phyloP scores from a whole-genome alignment of 768 basidiomycete genomes.

The Piloderma croceum region DNA sequence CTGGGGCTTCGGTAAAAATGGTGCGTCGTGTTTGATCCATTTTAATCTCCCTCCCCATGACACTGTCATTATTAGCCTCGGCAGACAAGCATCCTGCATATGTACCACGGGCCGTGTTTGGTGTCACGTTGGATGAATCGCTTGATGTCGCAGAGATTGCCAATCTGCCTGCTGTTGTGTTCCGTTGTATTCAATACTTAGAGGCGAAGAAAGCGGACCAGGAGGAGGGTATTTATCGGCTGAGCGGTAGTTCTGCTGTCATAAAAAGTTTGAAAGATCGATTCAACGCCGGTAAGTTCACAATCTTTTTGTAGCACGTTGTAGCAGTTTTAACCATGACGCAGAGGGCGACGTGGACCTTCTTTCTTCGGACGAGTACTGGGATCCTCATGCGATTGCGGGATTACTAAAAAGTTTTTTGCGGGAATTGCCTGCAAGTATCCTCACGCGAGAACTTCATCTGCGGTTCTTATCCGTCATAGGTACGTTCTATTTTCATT shows the following conservation, averaged over 20 bases:
- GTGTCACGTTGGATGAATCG: slow-evolving; percentile 80
- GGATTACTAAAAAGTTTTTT: slow-evolving; percentile 91
- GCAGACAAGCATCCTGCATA: slow-evolving; percentile 35
- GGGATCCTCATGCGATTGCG: slow-evolving; percentile 97
- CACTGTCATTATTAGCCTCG: too few species aligned
- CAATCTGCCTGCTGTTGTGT: slow-evolving; percentile 89
- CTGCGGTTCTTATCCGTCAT: slow-evolving; percentile 88
- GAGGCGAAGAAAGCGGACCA: slow-evolving; percentile 91
- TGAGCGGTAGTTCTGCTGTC: slow-evolving; percentile 91
- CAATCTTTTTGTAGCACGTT: slow-evolving; percentile 6
- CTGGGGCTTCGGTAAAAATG: slow-evolving; percentile 77
- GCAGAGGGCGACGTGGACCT: slow-evolving; percentile 96
- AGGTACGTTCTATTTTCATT: slow-evolving; percentile 48
- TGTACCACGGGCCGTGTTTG: slow-evolving; percentile 76
- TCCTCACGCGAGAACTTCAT: slow-evolving; percentile 90
- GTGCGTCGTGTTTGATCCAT: slow-evolving; percentile 24
- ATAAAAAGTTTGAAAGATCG: slow-evolving; percentile 90
- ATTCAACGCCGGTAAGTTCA: slow-evolving; percentile 76
- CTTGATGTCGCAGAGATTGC: slow-evolving; percentile 86
- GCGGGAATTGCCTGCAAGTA: slow-evolving; percentile 88
- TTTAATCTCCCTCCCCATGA: too few species aligned
- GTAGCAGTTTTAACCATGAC: background rate
- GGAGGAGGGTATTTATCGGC: slow-evolving; percentile 95
- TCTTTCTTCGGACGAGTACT: slow-evolving; percentile 81
- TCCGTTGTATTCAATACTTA: slow-evolving; percentile 91